These are phyloP conservation scores for Corymbia citriodora DNA, from an alignment of 441 rosid genomes.

Conservation along the genomic window DNA sequence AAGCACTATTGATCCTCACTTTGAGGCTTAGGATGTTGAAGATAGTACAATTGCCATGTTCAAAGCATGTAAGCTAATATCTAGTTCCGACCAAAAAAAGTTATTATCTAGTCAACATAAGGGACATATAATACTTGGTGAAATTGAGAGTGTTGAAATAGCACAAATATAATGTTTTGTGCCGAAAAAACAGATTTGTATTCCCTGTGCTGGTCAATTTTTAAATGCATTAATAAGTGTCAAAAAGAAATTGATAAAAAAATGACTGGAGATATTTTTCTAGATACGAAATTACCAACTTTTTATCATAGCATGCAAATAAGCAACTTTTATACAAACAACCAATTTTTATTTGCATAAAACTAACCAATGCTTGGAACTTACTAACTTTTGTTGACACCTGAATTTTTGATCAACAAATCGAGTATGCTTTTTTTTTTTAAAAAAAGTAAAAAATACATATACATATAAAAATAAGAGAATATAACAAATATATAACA, in stretches of 20 bases:
- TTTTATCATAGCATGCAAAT: background rate
- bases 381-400: background rate
- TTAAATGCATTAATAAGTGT: too few relatives aligned
- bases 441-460: background rate
- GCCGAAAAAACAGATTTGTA: fast-evolving
- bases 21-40: background rate
- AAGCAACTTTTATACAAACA: background rate
- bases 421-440: too few relatives aligned
- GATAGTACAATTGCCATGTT: background rate
- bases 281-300: too few relatives aligned
- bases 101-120: background rate
- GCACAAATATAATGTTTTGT: too few relatives aligned
- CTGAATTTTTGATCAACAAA: background rate
- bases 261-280: too few relatives aligned
- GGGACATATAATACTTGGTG: background rate
- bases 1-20: background rate
- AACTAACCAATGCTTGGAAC: background rate
- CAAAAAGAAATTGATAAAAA: too few relatives aligned
- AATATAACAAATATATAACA: background rate
- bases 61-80: background rate
- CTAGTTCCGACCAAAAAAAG: too few relatives aligned
- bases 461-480: background rate
- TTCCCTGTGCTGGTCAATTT: too few relatives aligned
- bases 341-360: background rate
- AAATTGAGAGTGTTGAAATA: too few relatives aligned